Base-by-base conservation (phyloP, 176 grass and related monocot species). In the Urochloa ruziziensis region DNA sequence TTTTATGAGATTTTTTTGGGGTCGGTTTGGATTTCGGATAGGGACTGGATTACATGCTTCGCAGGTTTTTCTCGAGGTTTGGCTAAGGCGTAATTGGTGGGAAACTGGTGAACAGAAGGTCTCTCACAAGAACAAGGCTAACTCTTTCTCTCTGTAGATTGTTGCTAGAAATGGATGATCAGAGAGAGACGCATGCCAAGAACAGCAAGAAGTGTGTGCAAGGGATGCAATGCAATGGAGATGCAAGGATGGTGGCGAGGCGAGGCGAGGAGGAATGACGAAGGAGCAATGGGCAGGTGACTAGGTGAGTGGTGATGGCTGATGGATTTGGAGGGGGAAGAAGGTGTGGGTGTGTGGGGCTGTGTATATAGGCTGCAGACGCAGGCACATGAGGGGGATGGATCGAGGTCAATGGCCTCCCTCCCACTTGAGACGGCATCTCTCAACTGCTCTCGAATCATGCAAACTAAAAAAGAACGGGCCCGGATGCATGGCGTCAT, bases 31-130 rank as follows among this genome's bases (percentile, higher is more conserved):
- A 73, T 67, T 81, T 29, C 59, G 33, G 46, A 83, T 1, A 56
- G 34, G 64, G 37, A 67, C 16, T 48, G 63, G 69, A n/a, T 62
- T 97, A 97, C 94, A 97, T 97, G 86, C 49, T 94, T 82, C 62
- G 19, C 63, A 67, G 74, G 47, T 77, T 97, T 97, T 97, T 97
- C 77, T 91, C 51, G 57, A 90, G 86, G 78, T 94, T 83, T 43
- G 33, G 78, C 90, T 82, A 94, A 81, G 94, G 91, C 51, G 87
- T 56, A 73, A 87, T 44, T 24, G 74, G 56, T 34, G 17, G 37
- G 25, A 62, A 77, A 28, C 53, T 71, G 85, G 53, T 74, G 62
- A 73, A 86, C 89, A 74, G 90, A 74, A 82, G 89, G 43, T 79
- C 83, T 69, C 61, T 80, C 84, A 78, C 63, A 84, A 92, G 33